Base-by-base conservation (phyloP, 805 yeast genomes). In the Candida peoriensis region DNA sequence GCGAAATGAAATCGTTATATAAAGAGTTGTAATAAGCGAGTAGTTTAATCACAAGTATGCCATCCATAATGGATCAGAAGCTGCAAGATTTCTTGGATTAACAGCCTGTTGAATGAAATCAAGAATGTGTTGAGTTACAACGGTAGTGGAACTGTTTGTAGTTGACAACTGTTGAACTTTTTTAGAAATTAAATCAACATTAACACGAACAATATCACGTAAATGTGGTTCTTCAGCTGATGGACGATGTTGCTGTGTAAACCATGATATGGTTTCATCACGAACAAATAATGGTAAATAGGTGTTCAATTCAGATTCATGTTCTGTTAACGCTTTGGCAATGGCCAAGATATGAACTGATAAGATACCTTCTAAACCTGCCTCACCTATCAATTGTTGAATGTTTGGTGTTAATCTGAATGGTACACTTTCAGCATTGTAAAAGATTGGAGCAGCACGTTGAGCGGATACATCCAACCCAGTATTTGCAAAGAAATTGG, bases 191-290 rank as follows among this genome's bases (percentile, higher is more conserved):
- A 82, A 66, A 27, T 89, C 97, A 27, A 87, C 96, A 53, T 93
- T 93, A 23, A 81, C 75, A 47, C 82, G 75, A 20, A 93, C 96
- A 59, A 88, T 81, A 44, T 88, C 96, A 36, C 89, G 69, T 39
- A 90, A 58, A 48, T 84, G 95, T 32, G 81, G 79, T 46, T 85
- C 95, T 47, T 81, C 90, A 2, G 87, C 88, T 23, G 82, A 68
- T 9, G 93, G 78, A 39, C 88, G 75, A 52, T 88, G 96, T 49
- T 81, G 78, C 55, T 84, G 94, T 25, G 89, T 78, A 57, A 81
- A 89, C 97, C 97, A 90, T 1, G 96, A 79, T 33, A 89, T 77
- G 13, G 90, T 83, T 60, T 93, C 99, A 61, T 93, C 98, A 38
- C 97, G 77, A 15, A 94, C 95, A 62, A 93, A 90, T 46, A 93